Evolutionary conservation across 768 basidiomycete species (phyloP).

Genomic region (Butyriboletus loyo): DNA sequence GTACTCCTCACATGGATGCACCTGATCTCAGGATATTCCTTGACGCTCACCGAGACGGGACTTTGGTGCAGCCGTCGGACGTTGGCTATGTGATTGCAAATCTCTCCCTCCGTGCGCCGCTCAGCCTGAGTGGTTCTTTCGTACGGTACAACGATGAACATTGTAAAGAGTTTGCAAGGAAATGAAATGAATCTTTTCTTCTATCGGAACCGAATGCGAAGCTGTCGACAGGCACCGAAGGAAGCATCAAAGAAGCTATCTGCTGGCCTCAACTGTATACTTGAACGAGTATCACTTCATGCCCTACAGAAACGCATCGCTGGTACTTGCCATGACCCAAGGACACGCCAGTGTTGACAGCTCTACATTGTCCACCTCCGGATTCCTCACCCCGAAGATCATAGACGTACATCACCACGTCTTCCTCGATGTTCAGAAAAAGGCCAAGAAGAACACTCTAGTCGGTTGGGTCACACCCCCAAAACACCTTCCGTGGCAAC

Average conservation of each 20-base stretch:
- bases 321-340: conserved; percentile 15
- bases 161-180: conserved; percentile 52
- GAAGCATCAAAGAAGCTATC: conserved; percentile 15
- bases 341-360: background rate
- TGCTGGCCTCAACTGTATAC: background rate
- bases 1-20: conserved; percentile 50
- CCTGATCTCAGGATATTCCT: conserved; percentile 58
- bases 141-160: conserved; percentile 76
- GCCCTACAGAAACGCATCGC: background rate
- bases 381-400: conserved; percentile 7
- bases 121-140: conserved; percentile 69
- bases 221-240: conserved; percentile 1
- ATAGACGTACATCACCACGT: conserved; percentile 80
- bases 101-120: conserved; percentile 62
- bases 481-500: conserved; percentile 65
- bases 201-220: conserved; percentile 18
- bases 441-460: conserved; percentile 41
- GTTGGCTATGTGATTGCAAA: conserved; percentile 78
- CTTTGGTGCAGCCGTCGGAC: conserved; percentile 71
- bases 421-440: conserved; percentile 54
- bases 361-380: background rate
- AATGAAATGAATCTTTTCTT: conserved; percentile 23
- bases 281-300: background rate
- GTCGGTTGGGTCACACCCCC: conserved; percentile 62
- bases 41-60: conserved; percentile 56